Percentiles rank a stretch among this genome's conserved stretches.
Evolutionary conservation across 1,284 basidiomycete species (phyloP).

Genomic region (Apiotrichum mycotoxinovorans): DNA sequence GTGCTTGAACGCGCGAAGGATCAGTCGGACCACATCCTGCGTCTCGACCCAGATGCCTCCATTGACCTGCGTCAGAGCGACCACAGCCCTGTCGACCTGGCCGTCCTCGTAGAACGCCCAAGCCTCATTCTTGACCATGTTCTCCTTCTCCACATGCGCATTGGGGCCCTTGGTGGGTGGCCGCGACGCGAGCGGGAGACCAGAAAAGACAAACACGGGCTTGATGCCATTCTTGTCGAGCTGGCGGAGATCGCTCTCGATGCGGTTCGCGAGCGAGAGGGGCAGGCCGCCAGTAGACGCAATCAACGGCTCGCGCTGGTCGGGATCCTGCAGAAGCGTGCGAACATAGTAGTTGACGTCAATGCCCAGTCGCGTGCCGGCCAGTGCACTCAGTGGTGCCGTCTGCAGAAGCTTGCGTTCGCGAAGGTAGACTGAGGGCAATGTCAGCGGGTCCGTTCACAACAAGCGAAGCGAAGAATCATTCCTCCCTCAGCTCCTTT

Average conservation of each 20-base stretch:
- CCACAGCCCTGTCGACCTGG: conserved; percentile 78
- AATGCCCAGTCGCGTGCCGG: conserved; percentile 92
- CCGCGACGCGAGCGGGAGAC: conserved; percentile 58
- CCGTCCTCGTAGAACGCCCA: conserved; percentile 88
- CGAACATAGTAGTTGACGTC: conserved; percentile 90
- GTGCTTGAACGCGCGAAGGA: conserved; percentile 89
- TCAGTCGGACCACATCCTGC: conserved; percentile 87
- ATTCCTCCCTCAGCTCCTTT: no score
- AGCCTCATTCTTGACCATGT: conserved; percentile 58
- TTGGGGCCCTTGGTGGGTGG: conserved; percentile 65
- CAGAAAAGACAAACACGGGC: conserved; percentile 95
- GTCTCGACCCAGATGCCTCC: conserved; percentile 58
- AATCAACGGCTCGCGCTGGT: conserved; percentile 78
- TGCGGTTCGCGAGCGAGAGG: conserved; percentile 74
- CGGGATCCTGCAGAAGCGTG: conserved; percentile 69
- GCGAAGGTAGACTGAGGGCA: conserved; percentile 64
- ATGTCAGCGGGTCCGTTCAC: neutral
- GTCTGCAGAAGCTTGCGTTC: conserved; percentile 85
- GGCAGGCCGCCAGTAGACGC: conserved; percentile 92
- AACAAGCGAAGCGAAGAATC: no score
- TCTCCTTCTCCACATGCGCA: conserved; percentile 51
- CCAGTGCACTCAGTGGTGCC: conserved; percentile 74
- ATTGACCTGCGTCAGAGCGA: conserved; percentile 70
- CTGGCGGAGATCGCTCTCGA: conserved; percentile 84
- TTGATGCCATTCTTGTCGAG: conserved; percentile 91